phyloP scores from a whole-genome alignment of 140 eudicot species.

The Flaveria floridana region DNA sequence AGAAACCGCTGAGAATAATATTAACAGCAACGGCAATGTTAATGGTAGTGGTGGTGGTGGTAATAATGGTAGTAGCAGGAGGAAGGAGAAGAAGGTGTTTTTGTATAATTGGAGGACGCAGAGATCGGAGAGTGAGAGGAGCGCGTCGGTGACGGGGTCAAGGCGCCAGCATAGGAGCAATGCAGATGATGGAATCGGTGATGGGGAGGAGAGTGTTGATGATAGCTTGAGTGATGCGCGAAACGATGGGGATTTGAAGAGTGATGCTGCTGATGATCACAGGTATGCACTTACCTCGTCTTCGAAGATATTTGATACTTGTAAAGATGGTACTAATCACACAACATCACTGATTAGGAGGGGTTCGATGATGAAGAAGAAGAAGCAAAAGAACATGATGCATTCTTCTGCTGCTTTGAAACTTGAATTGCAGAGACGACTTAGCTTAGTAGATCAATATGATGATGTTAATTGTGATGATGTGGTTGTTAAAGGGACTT shows the following conservation, averaged over 20 bases:
- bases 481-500: slow-evolving; percentile 34
- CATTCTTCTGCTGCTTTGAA: slow-evolving; percentile 49
- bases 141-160: slow-evolving; percentile 38
- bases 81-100: slow-evolving; percentile 69
- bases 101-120: slow-evolving; percentile 78
- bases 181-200: slow-evolving; percentile 38
- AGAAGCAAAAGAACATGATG: slow-evolving; percentile 46
- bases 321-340: slow-evolving; percentile 38
- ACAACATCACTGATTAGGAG: not conserved
- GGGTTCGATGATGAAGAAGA: slow-evolving; percentile 42
- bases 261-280: slow-evolving; percentile 33
- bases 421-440: slow-evolving; percentile 37
- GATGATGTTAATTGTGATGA: slow-evolving; percentile 71
- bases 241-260: slow-evolving; percentile 58
- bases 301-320: slow-evolving; percentile 40
- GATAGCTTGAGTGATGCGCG: slow-evolving; percentile 75
- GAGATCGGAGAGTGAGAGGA: slow-evolving; percentile 70
- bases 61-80: slow-evolving; percentile 23
- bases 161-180: slow-evolving; percentile 24
- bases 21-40: slow-evolving; percentile 14
- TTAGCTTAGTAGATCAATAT: slow-evolving; percentile 57
- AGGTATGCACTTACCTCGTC: slow-evolving; percentile 42
- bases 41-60: not conserved
- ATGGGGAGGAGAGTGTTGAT: slow-evolving; percentile 70
- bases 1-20: slow-evolving; percentile 19